Evolutionary conservation across 306 rosid genomes (phyloP).

Genomic region (Castanea mollissima): DNA sequence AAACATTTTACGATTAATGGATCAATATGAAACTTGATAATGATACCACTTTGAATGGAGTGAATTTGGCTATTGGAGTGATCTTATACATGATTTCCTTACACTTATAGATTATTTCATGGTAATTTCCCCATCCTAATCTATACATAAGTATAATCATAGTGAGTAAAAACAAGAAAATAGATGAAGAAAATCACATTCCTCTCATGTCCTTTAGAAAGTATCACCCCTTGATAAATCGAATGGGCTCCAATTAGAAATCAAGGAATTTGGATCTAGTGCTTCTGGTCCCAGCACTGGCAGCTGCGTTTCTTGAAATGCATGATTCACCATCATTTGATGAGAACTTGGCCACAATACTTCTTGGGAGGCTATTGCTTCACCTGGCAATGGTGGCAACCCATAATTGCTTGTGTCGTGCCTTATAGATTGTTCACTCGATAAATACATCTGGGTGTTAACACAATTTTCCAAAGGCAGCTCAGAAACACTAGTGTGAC

Average conservation of each 20-base stretch:
- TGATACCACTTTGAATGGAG: background rate
- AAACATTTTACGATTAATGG: background rate
- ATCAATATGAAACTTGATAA: background rate
- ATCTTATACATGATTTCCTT: slow-evolving; percentile 10
- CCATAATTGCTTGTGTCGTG: slow-evolving; percentile 35
- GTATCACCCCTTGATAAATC: slow-evolving; percentile 59
- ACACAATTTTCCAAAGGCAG: slow-evolving; percentile 21
- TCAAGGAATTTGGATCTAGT: slow-evolving; percentile 48
- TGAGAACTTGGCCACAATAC: slow-evolving; percentile 47
- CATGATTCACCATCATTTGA: slow-evolving; percentile 48
- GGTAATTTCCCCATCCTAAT: slow-evolving; percentile 13
- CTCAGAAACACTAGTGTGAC: slow-evolving; percentile 25
- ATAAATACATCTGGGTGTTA: slow-evolving; percentile 26
- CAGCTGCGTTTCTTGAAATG: slow-evolving; percentile 33
- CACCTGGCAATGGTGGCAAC: slow-evolving; percentile 73
- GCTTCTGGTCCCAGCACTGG: slow-evolving; percentile 42
- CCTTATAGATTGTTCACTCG: slow-evolving; percentile 19
- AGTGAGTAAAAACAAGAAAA: slow-evolving; percentile 17
- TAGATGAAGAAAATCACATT: slow-evolving; percentile 7
- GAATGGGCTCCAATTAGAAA: slow-evolving; percentile 70
- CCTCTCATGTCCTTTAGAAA: slow-evolving; percentile 43
- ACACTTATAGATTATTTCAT: slow-evolving; percentile 25
- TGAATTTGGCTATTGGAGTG: background rate
- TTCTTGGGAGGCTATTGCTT: slow-evolving; percentile 37
- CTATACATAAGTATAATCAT: slow-evolving; percentile 8